Percentiles rank a stretch among this genome's conserved stretches.
Conservation (phyloP, 176 grass and related monocot genomes). For the Zoysia japonica region DNA sequence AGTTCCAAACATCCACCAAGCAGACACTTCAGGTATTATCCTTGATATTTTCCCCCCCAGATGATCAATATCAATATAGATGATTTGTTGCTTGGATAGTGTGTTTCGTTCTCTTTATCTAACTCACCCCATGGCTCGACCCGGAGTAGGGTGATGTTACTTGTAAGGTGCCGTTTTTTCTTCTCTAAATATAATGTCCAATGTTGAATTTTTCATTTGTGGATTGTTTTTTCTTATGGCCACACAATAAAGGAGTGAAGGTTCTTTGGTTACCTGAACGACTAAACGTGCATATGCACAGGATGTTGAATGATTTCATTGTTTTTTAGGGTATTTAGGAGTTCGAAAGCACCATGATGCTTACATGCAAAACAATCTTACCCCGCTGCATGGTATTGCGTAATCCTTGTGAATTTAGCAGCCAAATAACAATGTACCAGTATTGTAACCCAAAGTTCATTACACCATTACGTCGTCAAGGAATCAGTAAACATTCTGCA, state of each 20-base stretch:
- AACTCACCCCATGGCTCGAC: too few relatives aligned
- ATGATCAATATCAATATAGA: slow-evolving; percentile 20
- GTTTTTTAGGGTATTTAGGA: neutral
- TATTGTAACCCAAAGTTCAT: neutral
- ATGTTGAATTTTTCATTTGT: neutral
- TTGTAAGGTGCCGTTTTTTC: too few relatives aligned
- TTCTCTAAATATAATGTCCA: neutral
- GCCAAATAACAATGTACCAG: neutral
- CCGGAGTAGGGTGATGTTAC: too few relatives aligned
- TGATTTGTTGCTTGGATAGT: neutral
- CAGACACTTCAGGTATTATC: slow-evolving; percentile 77
- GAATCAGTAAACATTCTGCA: slow-evolving; percentile 9
- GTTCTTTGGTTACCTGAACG: slow-evolving; percentile 7
- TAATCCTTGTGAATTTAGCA: slow-evolving; percentile 1
- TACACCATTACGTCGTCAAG: neutral
- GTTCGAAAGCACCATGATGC: slow-evolving; percentile 10
- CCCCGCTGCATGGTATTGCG: neutral
- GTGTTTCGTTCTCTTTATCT: too few relatives aligned
- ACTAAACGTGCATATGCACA: neutral
- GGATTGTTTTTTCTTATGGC: neutral
- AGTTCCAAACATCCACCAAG: slow-evolving; percentile 78
- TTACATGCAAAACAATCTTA: neutral
- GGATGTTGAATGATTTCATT: neutral
- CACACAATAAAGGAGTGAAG: neutral
- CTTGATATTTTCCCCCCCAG: neutral